A percentile compares a stretch with the other conserved stretches of the same genome.
Conservation (phyloP, 106 monocot species). For the Platanthera zijinensis region DNA sequence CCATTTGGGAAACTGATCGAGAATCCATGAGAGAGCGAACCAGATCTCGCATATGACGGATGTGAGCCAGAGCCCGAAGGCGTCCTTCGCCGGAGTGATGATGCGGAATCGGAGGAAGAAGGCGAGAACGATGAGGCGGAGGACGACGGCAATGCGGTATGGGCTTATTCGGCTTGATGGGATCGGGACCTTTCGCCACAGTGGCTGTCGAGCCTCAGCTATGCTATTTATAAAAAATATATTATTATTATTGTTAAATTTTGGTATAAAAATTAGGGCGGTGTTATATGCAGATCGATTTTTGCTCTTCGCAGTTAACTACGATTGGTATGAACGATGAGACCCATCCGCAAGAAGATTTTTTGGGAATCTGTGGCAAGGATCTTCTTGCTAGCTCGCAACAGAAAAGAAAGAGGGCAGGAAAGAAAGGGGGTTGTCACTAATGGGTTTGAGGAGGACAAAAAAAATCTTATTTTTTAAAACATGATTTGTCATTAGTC, state of each 20-base stretch:
- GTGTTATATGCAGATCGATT: not conserved
- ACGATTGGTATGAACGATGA: too few relatives aligned
- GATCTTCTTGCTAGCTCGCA: not conserved
- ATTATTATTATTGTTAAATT: not conserved
- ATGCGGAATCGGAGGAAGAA: slow-evolving; percentile 92
- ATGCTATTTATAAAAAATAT: slow-evolving; percentile 23
- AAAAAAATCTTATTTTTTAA: too few relatives aligned
- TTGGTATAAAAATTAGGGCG: not conserved
- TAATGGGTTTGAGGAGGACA: too few relatives aligned
- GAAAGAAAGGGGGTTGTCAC: too few relatives aligned
- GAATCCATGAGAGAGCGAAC: slow-evolving; percentile 97
- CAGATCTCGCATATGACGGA: slow-evolving; percentile 94
- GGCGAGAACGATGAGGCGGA: slow-evolving; percentile 69
- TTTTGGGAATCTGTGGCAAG: not conserved
- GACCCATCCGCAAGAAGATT: too few relatives aligned
- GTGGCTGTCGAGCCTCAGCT: slow-evolving; percentile 85
- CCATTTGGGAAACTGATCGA: slow-evolving; percentile 98
- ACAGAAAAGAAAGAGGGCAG: too few relatives aligned
- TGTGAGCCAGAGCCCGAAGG: slow-evolving; percentile 81
- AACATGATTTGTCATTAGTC: too few relatives aligned
- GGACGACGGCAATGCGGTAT: slow-evolving; percentile 80
- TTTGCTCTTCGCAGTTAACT: too few relatives aligned
- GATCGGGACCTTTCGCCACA: slow-evolving; percentile 91
- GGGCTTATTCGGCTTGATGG: slow-evolving; percentile 84
- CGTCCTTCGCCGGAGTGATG: slow-evolving; percentile 69